A percentile compares a stretch with the other conserved stretches of the same genome.
Conservation (phyloP, 202 grass and related monocot species). For the Cymbopogon flexuosus region DNA sequence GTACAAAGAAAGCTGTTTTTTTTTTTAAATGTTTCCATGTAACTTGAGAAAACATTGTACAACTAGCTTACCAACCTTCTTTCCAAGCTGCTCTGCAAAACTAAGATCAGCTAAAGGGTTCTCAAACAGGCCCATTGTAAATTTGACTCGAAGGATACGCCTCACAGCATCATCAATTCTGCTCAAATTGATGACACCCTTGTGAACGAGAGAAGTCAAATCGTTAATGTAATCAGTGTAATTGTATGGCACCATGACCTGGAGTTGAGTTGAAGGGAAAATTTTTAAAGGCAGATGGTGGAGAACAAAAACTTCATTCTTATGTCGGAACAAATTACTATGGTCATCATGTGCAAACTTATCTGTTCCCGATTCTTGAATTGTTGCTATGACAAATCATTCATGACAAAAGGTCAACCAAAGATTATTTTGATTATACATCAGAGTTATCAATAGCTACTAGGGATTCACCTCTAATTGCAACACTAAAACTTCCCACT, state of each 20-base stretch:
- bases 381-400: not conserved
- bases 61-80: slow-evolving; percentile 57
- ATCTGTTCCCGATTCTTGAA: not conserved
- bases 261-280: slow-evolving; percentile 2
- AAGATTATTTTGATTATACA: not conserved
- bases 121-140: slow-evolving; percentile 92
- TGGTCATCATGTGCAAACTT: not conserved
- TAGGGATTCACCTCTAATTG: not conserved
- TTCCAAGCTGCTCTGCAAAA: slow-evolving; percentile 78
- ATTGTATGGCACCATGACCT: slow-evolving; percentile 88
- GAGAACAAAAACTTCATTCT: not conserved
- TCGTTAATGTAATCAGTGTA: slow-evolving; percentile 63
- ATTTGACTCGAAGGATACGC: slow-evolving; percentile 90
- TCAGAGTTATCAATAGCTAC: not conserved
- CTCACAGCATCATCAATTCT: slow-evolving; percentile 91
- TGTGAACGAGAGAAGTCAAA: slow-evolving; percentile 71
- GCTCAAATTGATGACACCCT: slow-evolving; percentile 52
- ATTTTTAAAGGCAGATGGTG: not conserved
- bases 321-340: not conserved
- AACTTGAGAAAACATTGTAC: not conserved
- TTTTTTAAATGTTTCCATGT: not conserved
- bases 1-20: not conserved
- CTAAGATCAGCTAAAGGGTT: slow-evolving; percentile 84
- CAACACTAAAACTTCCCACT: not conserved
- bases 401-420: not conserved